A percentile compares a stretch with the other conserved stretches of the same genome.
phyloP scores from a whole-genome alignment of 2,329 filamentous ascomycete species.

The Sporothrix variecibatus region DNA sequence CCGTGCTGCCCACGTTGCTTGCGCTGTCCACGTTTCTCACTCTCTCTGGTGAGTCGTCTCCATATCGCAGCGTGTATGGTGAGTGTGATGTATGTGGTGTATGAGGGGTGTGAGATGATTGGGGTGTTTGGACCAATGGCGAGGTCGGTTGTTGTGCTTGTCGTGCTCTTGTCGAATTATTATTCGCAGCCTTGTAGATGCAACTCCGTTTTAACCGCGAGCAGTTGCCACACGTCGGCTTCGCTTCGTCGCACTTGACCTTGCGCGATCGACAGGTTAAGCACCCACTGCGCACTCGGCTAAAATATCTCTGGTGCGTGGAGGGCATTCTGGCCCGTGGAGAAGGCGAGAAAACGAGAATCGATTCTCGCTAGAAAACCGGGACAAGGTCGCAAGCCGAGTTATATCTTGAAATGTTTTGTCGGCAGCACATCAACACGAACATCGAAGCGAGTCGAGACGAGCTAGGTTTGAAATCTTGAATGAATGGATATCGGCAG shows the following conservation, averaged over 20 bases:
- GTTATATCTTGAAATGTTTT: background rate
- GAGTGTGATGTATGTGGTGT: background rate
- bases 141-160: background rate
- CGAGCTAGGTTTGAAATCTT: background rate
- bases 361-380: background rate
- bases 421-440: background rate
- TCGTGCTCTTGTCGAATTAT: background rate
- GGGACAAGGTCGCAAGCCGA: background rate
- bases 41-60: background rate
- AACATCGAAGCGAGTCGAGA: background rate
- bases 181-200: background rate
- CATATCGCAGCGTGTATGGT: background rate
- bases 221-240: background rate
- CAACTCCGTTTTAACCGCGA: background rate
- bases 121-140: background rate
- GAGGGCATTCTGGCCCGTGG: background rate
- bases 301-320: constrained; percentile 4
- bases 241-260: constrained; percentile 17
- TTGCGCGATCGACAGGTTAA: constrained; percentile 11
- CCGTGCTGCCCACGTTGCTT: background rate
- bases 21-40: background rate
- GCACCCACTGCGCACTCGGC: constrained; percentile 10
- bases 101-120: background rate
- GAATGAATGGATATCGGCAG: background rate
- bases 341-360: background rate